phyloP scores from a whole-genome alignment of 2,329 filamentous ascomycete species.

The Pseudogymnoascus destructans region DNA sequence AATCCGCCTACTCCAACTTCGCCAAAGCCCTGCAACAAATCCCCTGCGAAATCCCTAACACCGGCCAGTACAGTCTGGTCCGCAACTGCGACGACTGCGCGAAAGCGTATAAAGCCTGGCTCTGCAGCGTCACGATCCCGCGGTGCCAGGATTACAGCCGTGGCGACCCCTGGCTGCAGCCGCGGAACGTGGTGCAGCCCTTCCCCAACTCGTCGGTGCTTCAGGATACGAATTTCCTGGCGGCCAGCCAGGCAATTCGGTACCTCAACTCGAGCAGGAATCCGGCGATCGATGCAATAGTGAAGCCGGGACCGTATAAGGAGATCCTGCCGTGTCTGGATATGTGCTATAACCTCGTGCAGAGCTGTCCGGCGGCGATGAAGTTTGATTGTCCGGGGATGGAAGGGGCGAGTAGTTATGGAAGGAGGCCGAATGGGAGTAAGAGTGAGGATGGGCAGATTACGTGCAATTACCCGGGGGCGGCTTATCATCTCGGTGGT shows the following conservation, averaged over 20 bases:
- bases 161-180: constrained; percentile 35
- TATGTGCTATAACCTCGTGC: constrained; percentile 74
- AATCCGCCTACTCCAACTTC: constrained; percentile 61
- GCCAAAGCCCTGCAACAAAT: constrained; percentile 70
- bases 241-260: constrained; percentile 15
- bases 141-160: constrained; percentile 75
- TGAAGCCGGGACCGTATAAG: constrained; percentile 82
- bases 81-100: constrained; percentile 65
- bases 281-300: constrained; percentile 52
- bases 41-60: constrained; percentile 63
- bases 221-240: not conserved
- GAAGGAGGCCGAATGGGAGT: constrained; percentile 19
- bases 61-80: constrained; percentile 69
- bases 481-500: constrained; percentile 37
- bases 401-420: constrained; percentile 34
- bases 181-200: constrained; percentile 56
- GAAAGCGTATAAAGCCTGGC: constrained; percentile 79
- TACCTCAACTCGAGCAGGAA: constrained; percentile 50
- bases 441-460: constrained; percentile 25
- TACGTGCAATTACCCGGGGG: constrained; percentile 50
- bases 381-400: constrained; percentile 59
- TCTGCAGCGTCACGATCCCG: constrained; percentile 85
- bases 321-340: constrained; percentile 83
- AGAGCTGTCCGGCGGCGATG: constrained; percentile 67
- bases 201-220: constrained; percentile 36